Evolutionary conservation across 768 basidiomycete species (phyloP), one percentile per base, ranked within the genome.

Genomic region (Boletellus ananas): DNA sequence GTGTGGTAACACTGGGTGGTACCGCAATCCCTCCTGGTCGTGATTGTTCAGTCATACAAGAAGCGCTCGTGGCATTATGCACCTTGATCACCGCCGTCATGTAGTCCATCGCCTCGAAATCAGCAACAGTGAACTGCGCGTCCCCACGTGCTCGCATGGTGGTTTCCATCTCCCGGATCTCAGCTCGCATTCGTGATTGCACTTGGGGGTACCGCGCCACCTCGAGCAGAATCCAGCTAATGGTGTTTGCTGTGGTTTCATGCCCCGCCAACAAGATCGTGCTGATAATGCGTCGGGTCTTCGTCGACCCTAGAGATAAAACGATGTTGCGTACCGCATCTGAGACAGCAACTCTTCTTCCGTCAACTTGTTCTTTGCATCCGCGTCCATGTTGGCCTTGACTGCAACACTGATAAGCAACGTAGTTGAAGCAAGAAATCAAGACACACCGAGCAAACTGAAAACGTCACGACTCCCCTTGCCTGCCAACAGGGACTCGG

Each of bases 121-220:
- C 89, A 0, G 70, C 43, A 44, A 27, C 17, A 6, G 44, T 45
- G 8, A 40, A 45, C 16, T 39, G 36, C 21, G 43, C 29, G 37
- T 44, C 38, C 17, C 40, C 35, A 16, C 31, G 43, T 44, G 44
- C 35, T 8, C 17, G 35, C 17, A 46, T 46, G 18, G 27, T 17
- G 18, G 36, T 27, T 13, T 46, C 45, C 10, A 14, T 46, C 27
- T 38, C 1, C 6, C 16, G 39, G 33, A 62, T 59, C 39, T 61
- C 60, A 2, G 17, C 69, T 13, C 89, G 79, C 17, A 90, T 77
- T 50, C 72, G 75, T 3, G 67, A 65, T 60, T 91, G 88, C 3
- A 81, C 63, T 16, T 79, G 70, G 0, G 78, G 81, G 52, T 81
- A 67, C 36, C 71, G 74, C 3, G 82, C 76, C 5, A 92, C 72